Base-by-base conservation (phyloP, 108 stramenopile species). In the Cyclostephanos invisitatus region DNA sequence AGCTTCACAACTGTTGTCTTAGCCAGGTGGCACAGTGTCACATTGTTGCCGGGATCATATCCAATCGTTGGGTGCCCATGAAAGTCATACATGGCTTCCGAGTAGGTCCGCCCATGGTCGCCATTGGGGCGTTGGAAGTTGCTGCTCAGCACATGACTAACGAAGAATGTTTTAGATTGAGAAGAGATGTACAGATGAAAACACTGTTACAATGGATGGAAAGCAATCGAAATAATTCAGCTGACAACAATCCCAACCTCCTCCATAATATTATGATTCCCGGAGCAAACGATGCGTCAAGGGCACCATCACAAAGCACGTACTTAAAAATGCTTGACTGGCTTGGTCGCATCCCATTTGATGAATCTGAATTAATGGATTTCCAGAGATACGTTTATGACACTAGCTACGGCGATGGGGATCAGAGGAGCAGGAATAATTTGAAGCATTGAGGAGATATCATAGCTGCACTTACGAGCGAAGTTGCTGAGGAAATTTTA, bases 21-120 rank as follows among this genome's bases (percentile, higher is more conserved):
- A 91, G 88, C 61, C 91, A 95, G 82, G 90, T 88, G 25, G 89
- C 90, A 12, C 94, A 95, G 64, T 95, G 94, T 68, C 91, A 95
- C 64, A 88, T 95, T 10, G 86, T 87, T 6, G 90, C 94, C 17
- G 94, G 94, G 24, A 89, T 92, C 14, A 91, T 91, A 49, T 91
- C 90, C 27, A 95, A 95, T 75, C 73, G 94, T 28, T 92, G 91
- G 91, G 94, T 95, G 18, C 91, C 91, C 4, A 92, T 95, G 90
- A 90, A 91, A 63, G 47, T 84, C 54, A 71, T 95, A 64, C 83
- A 82, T 68, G 94, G 94, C 2, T 95, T 91, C 58, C 78, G 86
- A 20, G 91, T 75, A 0, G 94, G 91, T 27, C 91, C 94, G 17
- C 91, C 94, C 1, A 89, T 95, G 89, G 94, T 90, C 21, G 94